Conservation (phyloP, 2,329 filamentous ascomycete species). For the Colletotrichum chlorophyti region DNA sequence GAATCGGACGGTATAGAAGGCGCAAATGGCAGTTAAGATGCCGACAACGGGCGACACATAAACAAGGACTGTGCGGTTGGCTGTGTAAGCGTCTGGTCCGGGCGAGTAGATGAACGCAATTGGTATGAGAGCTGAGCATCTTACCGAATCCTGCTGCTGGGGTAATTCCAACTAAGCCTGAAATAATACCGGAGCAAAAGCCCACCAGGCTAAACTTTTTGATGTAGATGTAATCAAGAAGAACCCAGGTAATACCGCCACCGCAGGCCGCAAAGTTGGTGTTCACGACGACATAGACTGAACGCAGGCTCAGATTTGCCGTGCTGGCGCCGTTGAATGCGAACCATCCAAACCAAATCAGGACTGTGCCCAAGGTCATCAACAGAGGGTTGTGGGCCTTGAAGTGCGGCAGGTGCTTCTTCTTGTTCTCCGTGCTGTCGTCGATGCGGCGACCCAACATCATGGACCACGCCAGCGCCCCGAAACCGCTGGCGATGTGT, state of each 20-base stretch:
- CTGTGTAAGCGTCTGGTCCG: background rate
- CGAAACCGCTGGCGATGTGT: conserved; percentile 68
- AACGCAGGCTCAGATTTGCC: conserved; percentile 57
- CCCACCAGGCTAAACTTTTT: conserved; percentile 58
- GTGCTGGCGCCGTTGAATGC: conserved; percentile 58
- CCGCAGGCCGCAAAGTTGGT: conserved; percentile 64
- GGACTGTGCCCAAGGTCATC: conserved; percentile 67
- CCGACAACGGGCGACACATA: conserved; percentile 59
- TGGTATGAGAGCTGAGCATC: no score
- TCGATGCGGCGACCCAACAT: conserved; percentile 65
- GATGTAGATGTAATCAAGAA: conserved; percentile 58
- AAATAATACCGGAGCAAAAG: conserved; percentile 89
- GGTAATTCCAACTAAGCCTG: conserved; percentile 86
- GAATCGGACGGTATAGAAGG: conserved; percentile 53
- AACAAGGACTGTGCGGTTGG: conserved; percentile 45
- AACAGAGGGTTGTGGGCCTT: conserved; percentile 69
- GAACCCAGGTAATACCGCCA: conserved; percentile 59
- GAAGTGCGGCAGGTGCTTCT: conserved; percentile 37
- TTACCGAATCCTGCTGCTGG: conserved; percentile 72
- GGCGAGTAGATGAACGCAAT: background rate
- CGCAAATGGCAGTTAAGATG: conserved; percentile 54
- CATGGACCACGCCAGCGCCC: conserved; percentile 69
- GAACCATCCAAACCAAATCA: conserved; percentile 71
- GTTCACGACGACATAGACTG: conserved; percentile 63
- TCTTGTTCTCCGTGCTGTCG: conserved; percentile 53